These are phyloP conservation scores for Cinnamomum micranthum DNA, from an alignment of 164 flowering plant species.

Conservation along the genomic window DNA sequence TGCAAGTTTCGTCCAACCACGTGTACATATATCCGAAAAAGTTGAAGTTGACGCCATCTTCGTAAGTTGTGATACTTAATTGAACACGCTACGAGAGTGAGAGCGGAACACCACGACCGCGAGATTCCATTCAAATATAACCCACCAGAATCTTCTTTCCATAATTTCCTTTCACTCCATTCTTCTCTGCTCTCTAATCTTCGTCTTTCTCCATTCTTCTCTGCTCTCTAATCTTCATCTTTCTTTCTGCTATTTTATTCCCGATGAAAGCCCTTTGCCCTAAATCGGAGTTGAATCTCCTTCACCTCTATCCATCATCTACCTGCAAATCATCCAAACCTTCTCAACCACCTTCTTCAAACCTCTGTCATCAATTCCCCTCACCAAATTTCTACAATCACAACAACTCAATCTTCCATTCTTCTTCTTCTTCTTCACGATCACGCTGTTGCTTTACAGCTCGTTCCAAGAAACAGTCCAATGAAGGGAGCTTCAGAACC, in stretches of 20 bases:
- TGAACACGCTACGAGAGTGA: no score
- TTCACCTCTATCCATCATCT: conserved; percentile 20
- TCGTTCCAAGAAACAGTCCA: conserved; percentile 1
- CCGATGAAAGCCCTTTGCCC: conserved; percentile 39
- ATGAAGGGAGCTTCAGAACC: neutral
- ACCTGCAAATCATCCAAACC: no score
- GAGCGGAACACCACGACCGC: no score
- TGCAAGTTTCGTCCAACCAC: no score
- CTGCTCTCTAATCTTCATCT: neutral
- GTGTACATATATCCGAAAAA: no score
- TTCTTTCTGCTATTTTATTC: neutral
- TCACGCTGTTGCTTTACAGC: neutral
- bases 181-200: no score
- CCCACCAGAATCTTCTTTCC: no score
- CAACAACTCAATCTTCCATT: conserved; percentile 7
- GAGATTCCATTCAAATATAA: no score
- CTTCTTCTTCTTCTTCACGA: conserved; percentile 6
- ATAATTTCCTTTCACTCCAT: no score
- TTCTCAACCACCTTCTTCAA: conserved; percentile 9
- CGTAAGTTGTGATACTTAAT: no score
- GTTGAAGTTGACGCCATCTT: no score
- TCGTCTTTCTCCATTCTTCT: no score
- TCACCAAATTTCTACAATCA: conserved; percentile 7
- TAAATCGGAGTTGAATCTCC: conserved; percentile 22
- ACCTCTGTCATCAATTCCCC: conserved; percentile 20